Base-by-base conservation (phyloP, 805 yeast species). In the Saccharomycopsis microspora region DNA sequence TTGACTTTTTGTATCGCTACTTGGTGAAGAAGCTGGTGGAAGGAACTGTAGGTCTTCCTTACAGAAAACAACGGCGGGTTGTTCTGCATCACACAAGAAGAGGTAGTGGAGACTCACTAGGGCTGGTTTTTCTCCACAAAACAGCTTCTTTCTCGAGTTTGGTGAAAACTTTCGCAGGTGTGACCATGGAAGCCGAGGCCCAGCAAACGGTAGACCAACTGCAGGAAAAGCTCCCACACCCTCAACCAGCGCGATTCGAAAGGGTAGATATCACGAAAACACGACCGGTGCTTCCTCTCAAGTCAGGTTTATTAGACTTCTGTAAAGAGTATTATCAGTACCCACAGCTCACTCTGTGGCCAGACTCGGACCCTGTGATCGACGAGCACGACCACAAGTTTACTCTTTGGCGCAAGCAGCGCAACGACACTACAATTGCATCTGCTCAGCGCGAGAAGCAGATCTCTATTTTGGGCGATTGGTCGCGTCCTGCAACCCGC, bases 261-360 rank as follows among this genome's bases (percentile, higher is more conserved):
- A 56, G 54, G 27, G 47, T 55, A 42, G 58, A 59, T 7, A 51
- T 60, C 33, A 62, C 61, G 5, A 56, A 61, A n/a, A 51, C 52
- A 5, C 55, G 53, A 27, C 76, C 78, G 2, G 65, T 64, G 4
- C 57, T 82, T 3, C 83, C 86, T 1, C 60, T 76, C 7, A 68
- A 69, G 4, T 80, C 86, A 6, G 75, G 76, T 5, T 82, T 85
- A 56, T 74, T 84, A 52, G 85, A 81, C 45, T 85, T 82, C 62
- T 76, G 84, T 56, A 60, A 86, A 50, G 98, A 93, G 61, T 89
- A 88, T 59, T 93, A 90, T 67, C 95, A 89, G 58, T 97, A 89
- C 59, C 97, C 98, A 0, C 97, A 90, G 60, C 50, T 52, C 34
- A 29, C 42, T 30, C 19, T 36, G 31, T 49, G 45, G 42, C 53